Conservation (phyloP, 2,329 filamentous ascomycete genomes). For the Drechslerella coelobrocha region DNA sequence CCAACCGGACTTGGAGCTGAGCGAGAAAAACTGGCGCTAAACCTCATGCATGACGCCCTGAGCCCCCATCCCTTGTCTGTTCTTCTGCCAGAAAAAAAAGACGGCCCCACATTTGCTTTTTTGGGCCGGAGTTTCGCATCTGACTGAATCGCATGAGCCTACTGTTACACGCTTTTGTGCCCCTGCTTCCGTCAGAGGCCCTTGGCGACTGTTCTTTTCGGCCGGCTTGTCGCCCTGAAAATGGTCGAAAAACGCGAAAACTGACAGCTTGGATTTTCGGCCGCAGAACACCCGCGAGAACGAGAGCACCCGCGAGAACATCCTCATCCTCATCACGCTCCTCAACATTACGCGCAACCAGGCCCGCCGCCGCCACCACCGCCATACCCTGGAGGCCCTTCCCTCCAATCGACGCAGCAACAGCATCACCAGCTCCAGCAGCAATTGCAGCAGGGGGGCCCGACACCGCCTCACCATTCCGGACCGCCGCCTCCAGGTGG, state of each 20-base stretch:
- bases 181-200: slow-evolving; percentile 23
- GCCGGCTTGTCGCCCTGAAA: slow-evolving; percentile 41
- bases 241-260: slow-evolving; percentile 33
- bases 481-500: slow-evolving; percentile 31
- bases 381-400: slow-evolving; percentile 31
- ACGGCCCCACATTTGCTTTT: slow-evolving; percentile 1
- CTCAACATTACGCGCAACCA: slow-evolving; percentile 40
- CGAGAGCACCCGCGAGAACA: slow-evolving; percentile 27
- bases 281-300: slow-evolving; percentile 32
- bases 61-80: slow-evolving; percentile 4
- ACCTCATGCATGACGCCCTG: slow-evolving; percentile 50
- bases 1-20: slow-evolving; percentile 49
- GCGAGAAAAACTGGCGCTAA: slow-evolving; percentile 49
- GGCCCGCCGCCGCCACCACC: slow-evolving; percentile 35
- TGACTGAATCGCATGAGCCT: slow-evolving; percentile 32
- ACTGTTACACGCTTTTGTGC: slow-evolving; percentile 33
- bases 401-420: slow-evolving; percentile 45
- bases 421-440: slow-evolving; percentile 51
- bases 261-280: slow-evolving; percentile 27
- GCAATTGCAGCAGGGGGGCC: slow-evolving; percentile 43
- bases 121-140: background rate
- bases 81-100: background rate
- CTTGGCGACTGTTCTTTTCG: slow-evolving; percentile 22
- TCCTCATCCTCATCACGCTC: slow-evolving; percentile 19
- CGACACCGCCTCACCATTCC: slow-evolving; percentile 20